Evolutionary conservation across 345 rosid genomes (phyloP).

Genomic region (Turritis glabra): DNA sequence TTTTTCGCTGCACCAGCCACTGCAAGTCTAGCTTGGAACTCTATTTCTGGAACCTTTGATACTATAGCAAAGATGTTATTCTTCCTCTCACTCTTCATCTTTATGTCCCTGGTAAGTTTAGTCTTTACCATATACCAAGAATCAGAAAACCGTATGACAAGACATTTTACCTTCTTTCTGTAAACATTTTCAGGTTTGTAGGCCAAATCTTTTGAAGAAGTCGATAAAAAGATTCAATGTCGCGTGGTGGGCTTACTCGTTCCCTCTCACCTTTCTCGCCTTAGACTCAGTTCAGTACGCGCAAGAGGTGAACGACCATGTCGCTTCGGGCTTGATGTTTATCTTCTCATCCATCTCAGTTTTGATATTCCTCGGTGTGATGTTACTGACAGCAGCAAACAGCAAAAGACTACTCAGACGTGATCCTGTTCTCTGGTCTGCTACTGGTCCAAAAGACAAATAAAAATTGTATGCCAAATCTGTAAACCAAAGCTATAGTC

Average conservation of each 20-base stretch:
- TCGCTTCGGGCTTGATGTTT: slow-evolving; percentile 46
- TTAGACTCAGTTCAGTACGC: slow-evolving; percentile 59
- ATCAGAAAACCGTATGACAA: background rate
- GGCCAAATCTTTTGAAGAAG: slow-evolving; percentile 65
- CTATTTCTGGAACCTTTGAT: slow-evolving; percentile 56
- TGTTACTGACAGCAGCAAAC: slow-evolving; percentile 49
- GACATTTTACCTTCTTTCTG: background rate
- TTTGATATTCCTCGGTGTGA: slow-evolving; percentile 50
- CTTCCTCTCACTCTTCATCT: slow-evolving; percentile 60
- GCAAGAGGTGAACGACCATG: slow-evolving; percentile 43
- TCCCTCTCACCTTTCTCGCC: slow-evolving; percentile 57
- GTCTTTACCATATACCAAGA: background rate
- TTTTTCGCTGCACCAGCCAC: slow-evolving; percentile 72
- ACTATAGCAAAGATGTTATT: slow-evolving; percentile 54
- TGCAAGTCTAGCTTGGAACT: slow-evolving; percentile 63
- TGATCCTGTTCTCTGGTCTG: slow-evolving; percentile 43
- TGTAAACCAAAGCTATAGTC: too few relatives aligned
- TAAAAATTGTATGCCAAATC: background rate
- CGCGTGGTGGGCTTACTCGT: slow-evolving; percentile 76
- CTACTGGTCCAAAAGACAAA: slow-evolving; percentile 28
- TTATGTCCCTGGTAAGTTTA: slow-evolving; percentile 54
- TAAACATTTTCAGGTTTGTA: slow-evolving; percentile 48
- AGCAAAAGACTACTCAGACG: slow-evolving; percentile 37
- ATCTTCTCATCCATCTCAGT: slow-evolving; percentile 48
- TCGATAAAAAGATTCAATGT: slow-evolving; percentile 64